Base-by-base conservation (phyloP, 352 stramenopile species). In the Phytopythium boreale region DNA sequence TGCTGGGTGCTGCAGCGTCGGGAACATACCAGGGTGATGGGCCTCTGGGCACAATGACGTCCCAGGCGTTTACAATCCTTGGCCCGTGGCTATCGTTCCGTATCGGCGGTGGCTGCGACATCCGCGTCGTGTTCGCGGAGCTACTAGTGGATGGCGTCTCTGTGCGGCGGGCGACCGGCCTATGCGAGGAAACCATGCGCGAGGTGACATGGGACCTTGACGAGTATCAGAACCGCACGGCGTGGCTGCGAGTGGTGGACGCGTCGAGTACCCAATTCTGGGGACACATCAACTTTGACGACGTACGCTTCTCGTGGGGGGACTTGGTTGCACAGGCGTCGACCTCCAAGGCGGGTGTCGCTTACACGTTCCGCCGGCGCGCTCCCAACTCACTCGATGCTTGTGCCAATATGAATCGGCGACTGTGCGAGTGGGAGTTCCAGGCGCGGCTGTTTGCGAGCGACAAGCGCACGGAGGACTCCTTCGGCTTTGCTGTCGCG, bases 221-320 rank as follows among this genome's bases (percentile, higher is more conserved):
- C 7, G 56, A 62, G 19, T 98, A 94, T 68, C 66, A 77, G 34
- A 88, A 93, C 59, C 83, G 86, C 44, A 84, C 88, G 10, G 95
- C 83, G 37, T 82, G 97, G 46, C 84, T 99, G n/a, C 80, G 95
- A 36, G 92, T 99, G 22, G 96, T 99, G 8, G 97, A 99, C 61
- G 82, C 77, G 12, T 90, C 85, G 0, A 94, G 80, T 20, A 90
- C 70, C 52, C 63, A 72, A 0, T 76, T 85, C 37, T 99, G 96
- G 95, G 95, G 93, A 34, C 95, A 99, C 68, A 98, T 99, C 62
- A 98, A 98, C 69, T 96, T 99, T 46, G 97, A 99, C 72, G 77
- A 98, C 44, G 93, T 99, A 17, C 63, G 82, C 2, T 99, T 99
- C 66, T 90, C 80, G 59, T 99, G 96, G 96, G 72, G 72, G 55